Conservation (phyloP, 2,329 filamentous ascomycete species). For the Verticillium klebahnii region DNA sequence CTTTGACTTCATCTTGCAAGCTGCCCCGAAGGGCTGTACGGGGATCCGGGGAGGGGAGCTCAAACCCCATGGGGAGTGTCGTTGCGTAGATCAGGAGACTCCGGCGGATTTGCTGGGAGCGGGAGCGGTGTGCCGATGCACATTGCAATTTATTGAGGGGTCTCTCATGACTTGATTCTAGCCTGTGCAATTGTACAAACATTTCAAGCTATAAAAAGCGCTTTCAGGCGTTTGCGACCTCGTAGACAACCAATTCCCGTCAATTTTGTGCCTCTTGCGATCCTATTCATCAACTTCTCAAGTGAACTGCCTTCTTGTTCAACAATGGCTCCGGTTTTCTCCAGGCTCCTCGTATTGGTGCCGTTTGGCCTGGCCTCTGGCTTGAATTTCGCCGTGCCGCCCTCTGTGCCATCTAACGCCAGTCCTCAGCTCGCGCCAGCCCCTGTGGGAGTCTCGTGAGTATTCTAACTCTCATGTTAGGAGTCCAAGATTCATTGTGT, state of each 20-base stretch:
- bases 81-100: not conserved
- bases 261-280: not conserved
- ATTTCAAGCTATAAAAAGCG: no score
- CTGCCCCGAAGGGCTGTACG: not conserved
- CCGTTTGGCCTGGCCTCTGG: conserved; percentile 9
- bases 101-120: not conserved
- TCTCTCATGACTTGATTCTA: no score
- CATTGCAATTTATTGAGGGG: not conserved
- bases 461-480: not conserved
- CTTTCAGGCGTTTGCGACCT: no score
- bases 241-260: no score
- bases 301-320: no score
- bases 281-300: not conserved
- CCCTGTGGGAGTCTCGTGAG: not conserved
- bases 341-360: not conserved
- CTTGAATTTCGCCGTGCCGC: conserved; percentile 28
- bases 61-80: not conserved
- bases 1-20: not conserved
- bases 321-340: not conserved
- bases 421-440: conserved; percentile 19
- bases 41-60: not conserved
- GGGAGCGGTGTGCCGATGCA: not conserved
- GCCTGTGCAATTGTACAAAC: no score
- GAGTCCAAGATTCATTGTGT: not conserved
- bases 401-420: conserved; percentile 23